These are phyloP conservation scores for Boletus eberwhitei DNA, from an alignment of 768 basidiomycete species.

Conservation along the genomic window DNA sequence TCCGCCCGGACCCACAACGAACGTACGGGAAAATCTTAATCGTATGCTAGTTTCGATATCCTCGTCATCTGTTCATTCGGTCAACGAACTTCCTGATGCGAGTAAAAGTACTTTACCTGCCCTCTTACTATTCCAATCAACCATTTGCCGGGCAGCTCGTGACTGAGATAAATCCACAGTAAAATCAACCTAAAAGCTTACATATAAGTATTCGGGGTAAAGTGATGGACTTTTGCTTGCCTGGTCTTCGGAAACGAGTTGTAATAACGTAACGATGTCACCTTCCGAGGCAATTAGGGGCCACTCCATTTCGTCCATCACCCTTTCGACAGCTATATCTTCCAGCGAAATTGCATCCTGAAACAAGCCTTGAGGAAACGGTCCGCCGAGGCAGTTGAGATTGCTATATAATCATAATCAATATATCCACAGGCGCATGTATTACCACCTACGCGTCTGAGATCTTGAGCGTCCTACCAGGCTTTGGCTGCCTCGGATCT, in stretches of 20 bases:
- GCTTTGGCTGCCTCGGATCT: conserved; percentile 58
- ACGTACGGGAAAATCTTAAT: conserved; percentile 37
- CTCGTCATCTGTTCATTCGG: conserved; percentile 61
- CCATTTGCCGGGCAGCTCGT: conserved; percentile 47
- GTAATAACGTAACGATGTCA: conserved; percentile 70
- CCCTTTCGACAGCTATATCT: conserved; percentile 47
- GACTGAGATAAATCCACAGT: conserved; percentile 63
- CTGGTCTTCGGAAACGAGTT: conserved; percentile 80
- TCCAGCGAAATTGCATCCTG: conserved; percentile 69
- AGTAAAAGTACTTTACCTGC: conserved; percentile 48
- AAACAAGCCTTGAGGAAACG: conserved; percentile 59
- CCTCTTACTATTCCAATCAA: conserved; percentile 90
- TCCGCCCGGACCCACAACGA: conserved; percentile 14
- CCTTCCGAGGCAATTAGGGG: conserved; percentile 76
- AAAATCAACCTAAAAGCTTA: conserved; percentile 59
- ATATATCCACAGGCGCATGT: not conserved
- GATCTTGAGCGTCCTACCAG: conserved; percentile 73
- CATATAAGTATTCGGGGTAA: not conserved
- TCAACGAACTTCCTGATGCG: conserved; percentile 1
- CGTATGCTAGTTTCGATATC: conserved; percentile 71
- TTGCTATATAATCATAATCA: conserved; percentile 44
- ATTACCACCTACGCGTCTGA: conserved; percentile 54
- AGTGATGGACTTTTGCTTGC: conserved; percentile 34
- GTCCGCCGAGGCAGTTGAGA: conserved; percentile 62
- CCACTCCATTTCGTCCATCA: conserved; percentile 70